Evolutionary conservation across 176 grass and related monocot genomes (phyloP), one percentile per base, ranked within the genome.

Genomic region (Triticum timopheevii): DNA sequence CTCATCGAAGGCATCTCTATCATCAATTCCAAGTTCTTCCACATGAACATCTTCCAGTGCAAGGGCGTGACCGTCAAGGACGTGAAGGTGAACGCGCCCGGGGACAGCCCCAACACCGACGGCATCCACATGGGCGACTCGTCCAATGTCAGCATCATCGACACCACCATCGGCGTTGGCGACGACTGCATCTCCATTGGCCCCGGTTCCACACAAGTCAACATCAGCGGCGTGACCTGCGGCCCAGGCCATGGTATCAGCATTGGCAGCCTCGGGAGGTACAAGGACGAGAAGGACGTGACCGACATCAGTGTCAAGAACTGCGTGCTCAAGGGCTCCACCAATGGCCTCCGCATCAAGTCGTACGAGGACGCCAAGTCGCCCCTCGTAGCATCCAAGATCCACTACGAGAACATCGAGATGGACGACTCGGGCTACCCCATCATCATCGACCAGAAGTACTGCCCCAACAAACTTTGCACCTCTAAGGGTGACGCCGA

Each of bases 231-330:
- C 23, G 91, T 97, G 20, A 73, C 69, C 31, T 97, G 92, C 54
- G 92, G 94, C 11, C 94, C 92, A 8, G 94, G 94, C 44, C 91
- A 96, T 25, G 94, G 94, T 42, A 96, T 96, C 78, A 92, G 88
- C 64, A 13, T 95, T 3, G 94, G 94, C 35, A 93, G 91, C 77
- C 63, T 96, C 4, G 88, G 91, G 6, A 87, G 89, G 64, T 96
- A 93, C 79, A 54, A 42, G 73, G 80, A 93, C 22, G 94, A 96
- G 84, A 91, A 91, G 66, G 94, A 96, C 23, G 94, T 96, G 1
- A 85, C 62, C 2, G 91, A 81, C 58, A 7, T 96, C 28, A 81
- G n/a, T 11, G 91, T 93, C 47, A 82, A 90, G 76, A 82, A 93
- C 87, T 96, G 91, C 74, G 50, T 74, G 8, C 67, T 96, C 31